Evolutionary conservation across 192 early-diverging fungal species (phyloP), one percentile per base, ranked within the genome.

Genomic region (Thamnidium elegans): DNA sequence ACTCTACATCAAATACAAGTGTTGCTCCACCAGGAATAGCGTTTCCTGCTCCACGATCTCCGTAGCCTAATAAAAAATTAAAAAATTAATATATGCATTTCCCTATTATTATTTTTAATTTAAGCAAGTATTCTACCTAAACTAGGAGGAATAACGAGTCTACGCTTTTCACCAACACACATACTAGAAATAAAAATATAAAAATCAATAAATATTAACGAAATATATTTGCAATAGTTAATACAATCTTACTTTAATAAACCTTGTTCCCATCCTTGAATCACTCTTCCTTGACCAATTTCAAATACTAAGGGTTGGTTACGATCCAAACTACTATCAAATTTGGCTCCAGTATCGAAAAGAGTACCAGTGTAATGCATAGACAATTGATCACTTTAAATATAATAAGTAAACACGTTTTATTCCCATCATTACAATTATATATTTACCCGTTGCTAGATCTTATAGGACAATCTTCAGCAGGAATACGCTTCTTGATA

Each of bases 191-290:
- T 55, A 14, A 26, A 32, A 3, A 56, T 14, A 14, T 31, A 14
- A 31, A 7, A 39, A 17, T 10, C 0, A 20, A 39, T 56, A 34
- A 14, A 15, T 2, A 10, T 34, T 21, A 11, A 50, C n/a, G 44
- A 48, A 20, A 11, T 0, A 45, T 47, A 21, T 45, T n/a, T 15
- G 14, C 30, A 26, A 19, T 55, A 42, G 30, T 44, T 7, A n/a
- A 8, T 36, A 20, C 32, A 44, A 11, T 32, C 55, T 45, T 71
- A 77, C 75, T 74, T 77, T 55, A 76, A 39, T 46, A 89, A 70
- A 20, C 89, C 91, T 70, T 88, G 75, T 58, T 93, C 92, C 92
- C 92, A 93, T 23, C 84, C 92, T 73, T 90, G 84, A 67, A 94
- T 94, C 10, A 94, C 89, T 72, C 78, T 78, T 23, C 84, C 84